Base-by-base conservation (phyloP, 192 early-diverging fungal species). In the Funneliformis geosporum region DNA sequence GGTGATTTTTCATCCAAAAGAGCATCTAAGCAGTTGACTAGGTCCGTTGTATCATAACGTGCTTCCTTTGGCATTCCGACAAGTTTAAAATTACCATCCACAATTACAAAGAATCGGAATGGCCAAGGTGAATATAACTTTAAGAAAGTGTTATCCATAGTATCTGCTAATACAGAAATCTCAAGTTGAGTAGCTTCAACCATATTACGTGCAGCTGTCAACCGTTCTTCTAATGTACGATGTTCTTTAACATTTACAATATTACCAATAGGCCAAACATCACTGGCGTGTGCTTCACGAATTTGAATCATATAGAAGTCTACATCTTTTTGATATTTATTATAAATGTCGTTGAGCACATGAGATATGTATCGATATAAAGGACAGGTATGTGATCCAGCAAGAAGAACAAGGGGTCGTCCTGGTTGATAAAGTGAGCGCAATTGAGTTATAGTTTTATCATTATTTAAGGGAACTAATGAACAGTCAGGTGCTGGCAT, bases 291-390 rank as follows among this genome's bases (percentile, higher is more conserved):
- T 73, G 72, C 72, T 73, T 73, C 72, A 28, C 72, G 72, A 55
- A 73, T 73, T 73, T 73, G 72, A 73, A 73, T 73, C 72, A 73
- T 73, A n/a, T 73, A 73, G 11, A 73, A 73, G 25, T 73, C 72
- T 47, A 25, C 33, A 38, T 73, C 14, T 39, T 18, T n/a, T 16
- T 12, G 10, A 73, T 73, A 73, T 59, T 27, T 38, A 10, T 18
- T 55, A 59, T 73, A 73, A 33, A 73, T 73, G 33, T 73, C 72
- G 28, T 73, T 73, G 21, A 73, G 72, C 47, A 73, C 50, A 73
- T 73, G 72, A 59, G 72, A 73, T 73, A 73, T 73, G 28, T 27
- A 73, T 50, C 72, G 44, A 59, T 50, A 73, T 59, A 73, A 73
- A 59, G 72, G 72, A 73, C 72, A 73, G 25, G 72, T 73, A 55